A percentile compares a stretch with the other conserved stretches of the same genome.
Evolutionary conservation across 2,329 filamentous ascomycete species (phyloP).

Genomic region (Fusarium coffeatum): DNA sequence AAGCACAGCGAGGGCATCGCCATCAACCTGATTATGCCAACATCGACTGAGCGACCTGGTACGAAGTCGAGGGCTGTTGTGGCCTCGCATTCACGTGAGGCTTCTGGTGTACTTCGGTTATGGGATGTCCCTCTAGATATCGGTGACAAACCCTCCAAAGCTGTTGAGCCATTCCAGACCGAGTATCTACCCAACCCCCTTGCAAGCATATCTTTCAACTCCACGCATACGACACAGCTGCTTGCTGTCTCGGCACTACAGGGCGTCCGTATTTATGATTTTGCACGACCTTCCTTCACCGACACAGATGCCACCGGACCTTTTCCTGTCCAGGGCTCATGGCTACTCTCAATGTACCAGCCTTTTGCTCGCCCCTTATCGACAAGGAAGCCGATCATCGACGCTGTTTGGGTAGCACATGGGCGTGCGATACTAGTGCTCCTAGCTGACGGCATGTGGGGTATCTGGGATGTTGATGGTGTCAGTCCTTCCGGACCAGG

Average conservation of each 20-base stretch:
- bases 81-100: slow-evolving; percentile 69
- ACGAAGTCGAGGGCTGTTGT: slow-evolving; percentile 62
- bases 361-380: slow-evolving; percentile 63
- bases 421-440: slow-evolving; percentile 69
- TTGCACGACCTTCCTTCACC: slow-evolving; percentile 62
- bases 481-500: slow-evolving; percentile 59
- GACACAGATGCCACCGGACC: slow-evolving; percentile 64
- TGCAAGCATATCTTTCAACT: slow-evolving; percentile 69
- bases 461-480: slow-evolving; percentile 74
- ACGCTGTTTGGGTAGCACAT: slow-evolving; percentile 70
- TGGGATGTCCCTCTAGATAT: slow-evolving; percentile 67
- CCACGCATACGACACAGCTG: slow-evolving; percentile 67
- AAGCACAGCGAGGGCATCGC: slow-evolving; percentile 66
- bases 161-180: slow-evolving; percentile 67
- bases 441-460: slow-evolving; percentile 74
- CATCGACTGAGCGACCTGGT: slow-evolving; percentile 53
- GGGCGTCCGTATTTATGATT: slow-evolving; percentile 72
- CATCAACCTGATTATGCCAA: slow-evolving; percentile 62
- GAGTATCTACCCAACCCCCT: slow-evolving; percentile 68
- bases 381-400: slow-evolving; percentile 69
- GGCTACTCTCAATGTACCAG: slow-evolving; percentile 72
- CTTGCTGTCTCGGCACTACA: slow-evolving; percentile 66
- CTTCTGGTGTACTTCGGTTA: slow-evolving; percentile 67
- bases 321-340: slow-evolving; percentile 69
- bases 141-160: slow-evolving; percentile 47